Evolutionary conservation across 164 flowering plant species (phyloP).

Genomic region (Taxillus chinensis): DNA sequence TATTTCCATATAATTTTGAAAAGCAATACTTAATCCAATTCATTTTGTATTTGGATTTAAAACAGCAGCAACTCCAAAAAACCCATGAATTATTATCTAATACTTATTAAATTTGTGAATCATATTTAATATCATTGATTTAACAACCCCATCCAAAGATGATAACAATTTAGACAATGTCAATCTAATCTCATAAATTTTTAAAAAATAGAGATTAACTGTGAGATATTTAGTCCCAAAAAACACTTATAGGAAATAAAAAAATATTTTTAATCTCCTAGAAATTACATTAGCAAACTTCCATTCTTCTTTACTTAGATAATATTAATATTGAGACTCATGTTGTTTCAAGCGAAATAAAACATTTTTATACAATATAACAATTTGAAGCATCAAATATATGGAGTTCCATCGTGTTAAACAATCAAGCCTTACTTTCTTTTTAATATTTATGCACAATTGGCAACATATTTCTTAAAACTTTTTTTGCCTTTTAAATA

Average conservation of each 20-base stretch:
- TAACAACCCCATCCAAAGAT: background rate
- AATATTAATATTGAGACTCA: background rate
- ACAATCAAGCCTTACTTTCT: too few species aligned
- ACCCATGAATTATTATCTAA: background rate
- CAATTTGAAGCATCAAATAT: too few species aligned
- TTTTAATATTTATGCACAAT: background rate
- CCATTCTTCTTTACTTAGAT: background rate
- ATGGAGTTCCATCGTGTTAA: too few species aligned
- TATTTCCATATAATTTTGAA: too few species aligned
- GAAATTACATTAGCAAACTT: too few species aligned
- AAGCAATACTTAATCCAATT: too few species aligned
- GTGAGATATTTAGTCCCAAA: conserved; percentile 1
- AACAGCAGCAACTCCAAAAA: background rate
- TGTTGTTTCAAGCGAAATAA: background rate
- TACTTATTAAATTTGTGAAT: background rate
- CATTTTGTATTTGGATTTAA: background rate
- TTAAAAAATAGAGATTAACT: too few species aligned
- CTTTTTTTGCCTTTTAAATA: too few species aligned
- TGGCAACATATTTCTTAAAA: background rate
- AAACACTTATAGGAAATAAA: background rate
- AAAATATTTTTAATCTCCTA: background rate
- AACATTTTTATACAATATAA: too few species aligned
- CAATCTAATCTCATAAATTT: too few species aligned
- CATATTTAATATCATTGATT: too few species aligned
- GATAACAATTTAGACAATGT: background rate